Conservation (phyloP, 257 asterid species). For the Solanum piurae region DNA sequence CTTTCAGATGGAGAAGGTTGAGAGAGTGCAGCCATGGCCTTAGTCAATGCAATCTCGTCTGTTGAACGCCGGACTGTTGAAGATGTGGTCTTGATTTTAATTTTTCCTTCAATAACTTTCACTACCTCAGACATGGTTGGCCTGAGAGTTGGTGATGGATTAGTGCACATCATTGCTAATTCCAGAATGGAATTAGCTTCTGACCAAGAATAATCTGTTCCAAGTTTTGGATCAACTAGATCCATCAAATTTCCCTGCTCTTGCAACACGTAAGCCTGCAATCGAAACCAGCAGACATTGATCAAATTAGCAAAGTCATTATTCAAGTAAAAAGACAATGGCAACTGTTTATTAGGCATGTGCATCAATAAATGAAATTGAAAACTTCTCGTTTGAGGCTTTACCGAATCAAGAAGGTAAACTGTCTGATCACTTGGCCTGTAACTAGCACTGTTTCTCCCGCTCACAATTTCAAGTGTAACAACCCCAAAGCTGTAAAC, state of each 20-base stretch:
- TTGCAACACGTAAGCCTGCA: slow-evolving; percentile 4
- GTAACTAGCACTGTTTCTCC: background rate
- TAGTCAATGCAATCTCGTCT: background rate
- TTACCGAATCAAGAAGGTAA: slow-evolving; percentile 9
- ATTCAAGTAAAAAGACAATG: background rate
- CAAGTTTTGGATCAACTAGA: slow-evolving; percentile 6
- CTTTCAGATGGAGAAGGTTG: background rate
- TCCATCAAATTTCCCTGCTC: background rate
- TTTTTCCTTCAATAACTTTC: slow-evolving; percentile 10
- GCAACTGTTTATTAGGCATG: background rate
- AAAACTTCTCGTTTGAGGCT: background rate
- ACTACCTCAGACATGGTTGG: slow-evolving; percentile 15
- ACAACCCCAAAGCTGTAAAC: slow-evolving; percentile 17
- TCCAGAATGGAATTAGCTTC: background rate
- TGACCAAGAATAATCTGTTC: background rate
- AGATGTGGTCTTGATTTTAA: background rate
- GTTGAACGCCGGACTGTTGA: background rate
- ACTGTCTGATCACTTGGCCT: background rate
- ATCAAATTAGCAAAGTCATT: background rate
- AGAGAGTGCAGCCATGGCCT: background rate
- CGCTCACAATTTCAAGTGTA: slow-evolving; percentile 11
- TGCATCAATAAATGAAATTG: background rate
- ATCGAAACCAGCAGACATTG: background rate
- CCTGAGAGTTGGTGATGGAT: slow-evolving; percentile 1
- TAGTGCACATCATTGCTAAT: slow-evolving; percentile 13